Evolutionary conservation across 331 rosid genomes (phyloP), one percentile per base, ranked within the genome.

Genomic region (Spiraea crenata): DNA sequence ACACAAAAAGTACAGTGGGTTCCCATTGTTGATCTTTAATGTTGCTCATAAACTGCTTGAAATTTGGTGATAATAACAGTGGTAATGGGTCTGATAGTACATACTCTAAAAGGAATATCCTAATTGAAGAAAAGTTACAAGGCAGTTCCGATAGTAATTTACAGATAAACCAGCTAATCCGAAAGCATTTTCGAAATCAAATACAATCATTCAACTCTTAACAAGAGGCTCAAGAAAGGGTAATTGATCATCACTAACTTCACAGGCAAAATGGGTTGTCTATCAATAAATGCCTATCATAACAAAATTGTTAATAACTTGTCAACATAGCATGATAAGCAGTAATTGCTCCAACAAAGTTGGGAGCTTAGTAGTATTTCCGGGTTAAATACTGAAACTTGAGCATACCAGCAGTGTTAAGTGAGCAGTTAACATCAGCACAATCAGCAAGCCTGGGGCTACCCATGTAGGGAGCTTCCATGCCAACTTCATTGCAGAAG

Each of bases 381-480:
- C 40, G 57, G 34, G 15, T 6, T 2, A 39, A 25, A 25, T 25
- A 25, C 31, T 25, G 31, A 25, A 25, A 11, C 69, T 49, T 49
- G 55, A 49, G 55, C 20, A 49, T 14, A 12, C 50, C 74, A 83
- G 80, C 84, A 65, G 71, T 42, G 37, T 19, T 13, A 45, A 34
- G 17, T 12, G 70, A 68, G 57, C 84, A 83, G 76, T 56, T 5
- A 17, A 83, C 9, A 71, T 86, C 90, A 12, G 83, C 83, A 64
- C 88, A 86, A 74, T 83, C 90, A 12, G 90, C 90, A 57, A 83
- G 11, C 42, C 88, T 76, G 38, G 90, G 90, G 74, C 90, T 86
- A 9, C 86, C 88, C 88, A 86, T 81, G 16, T 67, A 9, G 13
- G 90, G 86, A 2, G 90, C 88, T 76, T 86, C 88, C 16, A 8